Percentiles rank a stretch among this genome's conserved stretches.
Evolutionary conservation across 2,329 filamentous ascomycete species (phyloP).

Genomic region (Mycosphaerella sp.): DNA sequence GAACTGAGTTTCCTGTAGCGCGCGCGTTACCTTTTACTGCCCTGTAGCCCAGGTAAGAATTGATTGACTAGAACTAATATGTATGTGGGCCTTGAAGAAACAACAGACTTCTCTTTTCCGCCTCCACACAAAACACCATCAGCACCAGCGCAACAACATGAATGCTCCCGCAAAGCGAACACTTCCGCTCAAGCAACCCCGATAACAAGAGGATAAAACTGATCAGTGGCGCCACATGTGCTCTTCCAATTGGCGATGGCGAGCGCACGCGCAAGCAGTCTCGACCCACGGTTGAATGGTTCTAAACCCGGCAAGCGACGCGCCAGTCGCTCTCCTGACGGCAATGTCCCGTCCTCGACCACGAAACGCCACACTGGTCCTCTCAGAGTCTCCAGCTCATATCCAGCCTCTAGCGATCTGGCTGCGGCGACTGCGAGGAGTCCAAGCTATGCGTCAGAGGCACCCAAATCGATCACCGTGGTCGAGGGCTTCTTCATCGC

Average conservation of each 20-base stretch:
- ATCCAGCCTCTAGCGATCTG: not conserved
- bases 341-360: not conserved
- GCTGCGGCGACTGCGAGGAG: not conserved
- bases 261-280: not conserved
- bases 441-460: not conserved
- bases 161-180: no score
- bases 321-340: constrained; percentile 7
- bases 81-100: no score
- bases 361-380: not conserved
- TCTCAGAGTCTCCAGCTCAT: not conserved
- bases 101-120: no score
- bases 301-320: not conserved
- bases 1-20: no score
- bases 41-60: no score
- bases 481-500: constrained; percentile 5
- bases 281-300: constrained; percentile 2
- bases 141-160: no score
- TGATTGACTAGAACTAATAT: no score
- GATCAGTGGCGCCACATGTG: not conserved
- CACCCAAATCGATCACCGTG: not conserved
- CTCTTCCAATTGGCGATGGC: not conserved
- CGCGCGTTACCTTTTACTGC: no score
- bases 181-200: no score
- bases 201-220: no score
- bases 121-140: no score